phyloP scores from a whole-genome alignment of 331 rosid species.

The Arachis monticola region DNA sequence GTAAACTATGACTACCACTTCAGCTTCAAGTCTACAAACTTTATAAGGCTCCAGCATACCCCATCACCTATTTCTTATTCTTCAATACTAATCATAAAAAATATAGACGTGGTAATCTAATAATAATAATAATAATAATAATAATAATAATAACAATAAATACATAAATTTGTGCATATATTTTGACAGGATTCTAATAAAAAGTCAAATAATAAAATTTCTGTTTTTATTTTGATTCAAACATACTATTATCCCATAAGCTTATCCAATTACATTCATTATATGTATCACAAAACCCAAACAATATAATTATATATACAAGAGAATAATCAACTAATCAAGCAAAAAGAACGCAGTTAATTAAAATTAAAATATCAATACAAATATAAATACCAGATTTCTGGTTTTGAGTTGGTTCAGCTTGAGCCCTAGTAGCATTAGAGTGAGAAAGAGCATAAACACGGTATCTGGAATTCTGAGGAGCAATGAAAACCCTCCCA shows the following conservation, averaged over 20 bases:
- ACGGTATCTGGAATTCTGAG: slow-evolving; percentile 35
- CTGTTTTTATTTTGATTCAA: not conserved
- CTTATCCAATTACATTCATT: not conserved
- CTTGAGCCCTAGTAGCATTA: slow-evolving; percentile 11
- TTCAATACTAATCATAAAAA: not conserved
- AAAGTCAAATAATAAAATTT: not conserved
- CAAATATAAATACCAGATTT: slow-evolving; percentile 40
- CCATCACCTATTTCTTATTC: slow-evolving; percentile 2
- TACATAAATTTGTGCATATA: too few relatives aligned
- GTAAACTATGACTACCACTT: not conserved
- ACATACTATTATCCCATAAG: not conserved
- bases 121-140: not conserved
- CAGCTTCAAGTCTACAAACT: slow-evolving; percentile 19
- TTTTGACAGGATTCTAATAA: not conserved
- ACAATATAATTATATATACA: not conserved
- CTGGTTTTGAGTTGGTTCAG: slow-evolving; percentile 36
- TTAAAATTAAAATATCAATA: not conserved
- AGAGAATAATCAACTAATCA: not conserved
- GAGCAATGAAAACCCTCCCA: slow-evolving; percentile 41
- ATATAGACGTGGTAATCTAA: too few relatives aligned
- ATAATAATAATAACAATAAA: not conserved
- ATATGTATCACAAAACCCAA: not conserved
- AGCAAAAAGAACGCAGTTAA: not conserved
- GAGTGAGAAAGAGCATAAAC: slow-evolving; percentile 52
- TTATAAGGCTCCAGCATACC: slow-evolving; percentile 16